These are phyloP conservation scores for Cryptococcus sp. DNA, from an alignment of 1,284 basidiomycete genomes.

Conservation along the genomic window DNA sequence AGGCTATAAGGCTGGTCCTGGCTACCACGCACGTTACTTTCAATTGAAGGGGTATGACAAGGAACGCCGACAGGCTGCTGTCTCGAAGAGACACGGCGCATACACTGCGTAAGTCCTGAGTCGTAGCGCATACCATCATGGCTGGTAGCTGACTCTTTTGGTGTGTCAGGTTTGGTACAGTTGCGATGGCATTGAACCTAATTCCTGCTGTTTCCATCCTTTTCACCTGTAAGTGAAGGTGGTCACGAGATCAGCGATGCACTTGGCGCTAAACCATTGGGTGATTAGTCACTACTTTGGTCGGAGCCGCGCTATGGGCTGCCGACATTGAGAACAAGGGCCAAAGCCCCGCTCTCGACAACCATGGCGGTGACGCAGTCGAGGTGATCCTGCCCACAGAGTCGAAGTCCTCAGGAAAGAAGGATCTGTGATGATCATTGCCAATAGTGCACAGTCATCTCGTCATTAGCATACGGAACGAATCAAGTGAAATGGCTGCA, in stretches of 20 bases:
- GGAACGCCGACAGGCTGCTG: constrained; percentile 48
- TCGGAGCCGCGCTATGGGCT: constrained; percentile 73
- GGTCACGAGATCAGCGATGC: not conserved
- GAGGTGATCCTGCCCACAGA: not conserved
- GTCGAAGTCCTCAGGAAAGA: not conserved
- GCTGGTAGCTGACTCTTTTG: constrained; percentile 40
- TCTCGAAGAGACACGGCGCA: constrained; percentile 55
- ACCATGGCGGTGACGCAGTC: constrained; percentile 1
- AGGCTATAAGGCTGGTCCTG: constrained; percentile 60
- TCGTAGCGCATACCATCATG: not conserved
- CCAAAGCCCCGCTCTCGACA: constrained; percentile 2
- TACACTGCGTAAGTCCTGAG: constrained; percentile 58
- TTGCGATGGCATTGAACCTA: constrained; percentile 63
- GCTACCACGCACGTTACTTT: constrained; percentile 68
- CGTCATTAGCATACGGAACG: too few relatives aligned
- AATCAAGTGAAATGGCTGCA: too few relatives aligned
- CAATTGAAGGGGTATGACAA: constrained; percentile 62
- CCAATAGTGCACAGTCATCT: too few relatives aligned
- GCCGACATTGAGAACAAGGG: constrained; percentile 54
- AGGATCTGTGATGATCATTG: constrained; percentile 4
- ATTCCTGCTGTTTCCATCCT: constrained; percentile 63
- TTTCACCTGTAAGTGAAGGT: constrained; percentile 52
- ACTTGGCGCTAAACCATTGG: constrained; percentile 1
- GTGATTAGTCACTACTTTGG: constrained; percentile 48
- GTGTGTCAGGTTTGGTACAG: constrained; percentile 62